Percentiles rank a stretch among this genome's conserved stretches.
Evolutionary conservation across 805 yeast genomes (phyloP).

Genomic region (Torulaspora indica): DNA sequence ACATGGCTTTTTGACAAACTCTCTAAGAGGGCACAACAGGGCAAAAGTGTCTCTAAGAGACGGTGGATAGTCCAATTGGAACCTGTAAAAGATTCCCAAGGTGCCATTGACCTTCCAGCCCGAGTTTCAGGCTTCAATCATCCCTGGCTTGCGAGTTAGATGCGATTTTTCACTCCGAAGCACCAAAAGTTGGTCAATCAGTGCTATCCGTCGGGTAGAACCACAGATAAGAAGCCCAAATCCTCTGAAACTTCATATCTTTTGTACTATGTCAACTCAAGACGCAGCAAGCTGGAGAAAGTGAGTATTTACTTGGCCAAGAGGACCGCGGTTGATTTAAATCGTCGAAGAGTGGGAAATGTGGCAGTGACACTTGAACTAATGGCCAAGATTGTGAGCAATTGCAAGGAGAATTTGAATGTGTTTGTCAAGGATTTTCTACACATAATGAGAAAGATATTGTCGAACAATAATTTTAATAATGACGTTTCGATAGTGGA

Average conservation of each 20-base stretch:
- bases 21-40: not conserved
- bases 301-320: constrained; percentile 66
- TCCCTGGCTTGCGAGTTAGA: not conserved
- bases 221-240: constrained; percentile 83
- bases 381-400: constrained; percentile 59
- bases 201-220: constrained; percentile 89
- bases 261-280: constrained; percentile 82
- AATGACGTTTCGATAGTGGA: constrained; percentile 62
- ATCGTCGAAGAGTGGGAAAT: constrained; percentile 67
- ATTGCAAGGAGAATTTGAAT: constrained; percentile 78
- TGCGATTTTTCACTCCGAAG: constrained; percentile 56
- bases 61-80: not conserved
- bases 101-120: not conserved
- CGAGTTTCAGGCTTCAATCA: not conserved
- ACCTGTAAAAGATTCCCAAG: not conserved
- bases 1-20: not conserved
- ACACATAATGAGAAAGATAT: constrained; percentile 49
- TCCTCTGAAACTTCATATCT: constrained; percentile 86
- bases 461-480: constrained; percentile 38
- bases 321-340: constrained; percentile 57
- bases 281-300: constrained; percentile 83
- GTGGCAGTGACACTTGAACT: constrained; percentile 76
- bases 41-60: not conserved
- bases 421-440: constrained; percentile 71
- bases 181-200: constrained; percentile 86